phyloP scores from a whole-genome alignment of 371 early-diverging fungal species.

The Apophysomyces ossiformis region DNA sequence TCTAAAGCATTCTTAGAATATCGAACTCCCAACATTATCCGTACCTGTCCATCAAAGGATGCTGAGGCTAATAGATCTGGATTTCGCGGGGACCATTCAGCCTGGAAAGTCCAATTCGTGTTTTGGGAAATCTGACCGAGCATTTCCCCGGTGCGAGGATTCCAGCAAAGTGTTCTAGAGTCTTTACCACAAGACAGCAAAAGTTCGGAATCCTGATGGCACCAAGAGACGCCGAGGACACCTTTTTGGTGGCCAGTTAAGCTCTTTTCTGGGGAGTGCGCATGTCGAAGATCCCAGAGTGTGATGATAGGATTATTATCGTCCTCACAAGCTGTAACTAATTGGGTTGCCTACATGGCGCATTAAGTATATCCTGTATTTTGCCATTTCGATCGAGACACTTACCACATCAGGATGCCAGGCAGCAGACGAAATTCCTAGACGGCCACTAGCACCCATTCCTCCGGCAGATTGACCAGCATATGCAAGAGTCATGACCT shows the following conservation, averaged over 20 bases:
- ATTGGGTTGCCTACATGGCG: slow-evolving; percentile 81
- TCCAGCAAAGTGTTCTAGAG: slow-evolving; percentile 93
- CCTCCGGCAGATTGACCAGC: slow-evolving; percentile 62
- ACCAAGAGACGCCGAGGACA: slow-evolving; percentile 91
- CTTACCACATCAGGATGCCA: slow-evolving; percentile 95
- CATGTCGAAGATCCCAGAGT: slow-evolving; percentile 95
- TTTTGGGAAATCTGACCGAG: slow-evolving; percentile 79
- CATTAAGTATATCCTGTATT: background rate
- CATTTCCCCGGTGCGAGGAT: slow-evolving; percentile 71
- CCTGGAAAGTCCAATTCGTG: slow-evolving; percentile 91
- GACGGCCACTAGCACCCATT: slow-evolving; percentile 55
- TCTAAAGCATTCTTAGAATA: slow-evolving; percentile 28
- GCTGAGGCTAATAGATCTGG: slow-evolving; percentile 87
- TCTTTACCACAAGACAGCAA: slow-evolving; percentile 92
- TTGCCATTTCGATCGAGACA: background rate
- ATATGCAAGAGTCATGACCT: slow-evolving; percentile 77
- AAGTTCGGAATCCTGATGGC: slow-evolving; percentile 88
- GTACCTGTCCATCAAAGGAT: slow-evolving; percentile 87
- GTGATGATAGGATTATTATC: slow-evolving; percentile 85
- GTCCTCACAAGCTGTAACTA: slow-evolving; percentile 91
- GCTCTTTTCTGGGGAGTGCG: slow-evolving; percentile 85
- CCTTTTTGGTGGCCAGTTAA: slow-evolving; percentile 86
- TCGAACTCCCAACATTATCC: background rate
- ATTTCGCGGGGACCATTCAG: slow-evolving; percentile 91
- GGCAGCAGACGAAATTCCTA: slow-evolving; percentile 84